Conservation (phyloP, 176 grass and related monocot genomes). For the Aegilops sharonensis region DNA sequence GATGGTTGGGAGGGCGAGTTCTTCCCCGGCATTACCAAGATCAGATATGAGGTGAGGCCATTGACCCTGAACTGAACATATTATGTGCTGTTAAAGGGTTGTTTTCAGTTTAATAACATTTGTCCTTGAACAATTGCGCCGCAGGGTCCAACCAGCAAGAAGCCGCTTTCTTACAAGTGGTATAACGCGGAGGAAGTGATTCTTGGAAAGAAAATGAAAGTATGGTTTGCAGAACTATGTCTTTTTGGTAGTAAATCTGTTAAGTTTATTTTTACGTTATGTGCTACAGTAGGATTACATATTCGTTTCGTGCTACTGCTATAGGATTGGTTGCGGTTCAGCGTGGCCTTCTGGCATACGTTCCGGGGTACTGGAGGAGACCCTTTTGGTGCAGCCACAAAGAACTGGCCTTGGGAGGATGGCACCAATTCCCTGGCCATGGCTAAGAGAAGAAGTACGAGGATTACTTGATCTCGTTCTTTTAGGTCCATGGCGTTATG, state of each 20-base stretch:
- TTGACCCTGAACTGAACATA: not conserved
- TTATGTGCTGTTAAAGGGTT: not conserved
- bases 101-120: not conserved
- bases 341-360: slow-evolving; percentile 85
- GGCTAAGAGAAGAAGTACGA: slow-evolving; percentile 95
- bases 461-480: slow-evolving; percentile 1
- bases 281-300: not conserved
- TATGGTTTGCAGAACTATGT: not conserved
- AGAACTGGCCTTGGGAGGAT: slow-evolving; percentile 93
- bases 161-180: slow-evolving; percentile 90
- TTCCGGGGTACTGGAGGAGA: slow-evolving; percentile 84
- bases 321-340: slow-evolving; percentile 91
- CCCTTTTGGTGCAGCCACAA: slow-evolving; percentile 82
- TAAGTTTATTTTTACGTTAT: not conserved
- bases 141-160: slow-evolving; percentile 80
- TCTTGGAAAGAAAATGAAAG: slow-evolving; percentile 98
- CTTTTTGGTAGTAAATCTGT: not conserved
- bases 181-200: slow-evolving; percentile 89
- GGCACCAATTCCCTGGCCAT: slow-evolving; percentile 85
- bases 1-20: slow-evolving; percentile 80
- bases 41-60: slow-evolving; percentile 79
- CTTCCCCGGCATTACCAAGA: slow-evolving; percentile 72
- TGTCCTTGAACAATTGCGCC: not conserved
- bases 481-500: not conserved
- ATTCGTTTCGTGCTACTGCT: not conserved